A percentile compares a stretch with the other conserved stretches of the same genome.
phyloP scores from a whole-genome alignment of 2,329 filamentous ascomycete species.

The Chrysoporthe cubensis region DNA sequence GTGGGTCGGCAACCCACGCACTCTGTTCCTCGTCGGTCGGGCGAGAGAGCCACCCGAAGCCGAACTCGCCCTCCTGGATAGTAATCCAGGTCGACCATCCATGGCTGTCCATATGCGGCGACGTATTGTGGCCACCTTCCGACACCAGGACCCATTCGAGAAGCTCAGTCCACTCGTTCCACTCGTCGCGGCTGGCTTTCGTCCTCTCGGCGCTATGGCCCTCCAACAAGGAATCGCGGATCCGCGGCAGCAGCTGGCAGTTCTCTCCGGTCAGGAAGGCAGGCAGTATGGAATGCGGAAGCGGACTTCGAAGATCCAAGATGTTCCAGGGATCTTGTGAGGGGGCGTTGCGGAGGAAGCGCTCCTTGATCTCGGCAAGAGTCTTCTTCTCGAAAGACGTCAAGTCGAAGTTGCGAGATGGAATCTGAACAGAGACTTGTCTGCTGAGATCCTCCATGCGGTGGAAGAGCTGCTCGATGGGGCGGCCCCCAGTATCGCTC shows the following conservation, averaged over 20 bases:
- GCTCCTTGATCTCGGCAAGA: conserved; percentile 31
- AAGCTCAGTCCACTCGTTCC: conserved; percentile 40
- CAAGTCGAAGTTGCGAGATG: conserved; percentile 33
- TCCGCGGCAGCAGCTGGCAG: conserved; percentile 36
- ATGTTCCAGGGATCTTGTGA: conserved; percentile 36
- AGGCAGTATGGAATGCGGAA: conserved; percentile 35
- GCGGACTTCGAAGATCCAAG: conserved; percentile 35
- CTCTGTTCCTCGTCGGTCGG: conserved; percentile 34
- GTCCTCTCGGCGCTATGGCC: conserved; percentile 37
- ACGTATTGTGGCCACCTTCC: conserved; percentile 41
- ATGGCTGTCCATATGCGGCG: conserved; percentile 41
- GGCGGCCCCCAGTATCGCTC: conserved; percentile 30
- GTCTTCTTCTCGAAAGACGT: conserved; percentile 34
- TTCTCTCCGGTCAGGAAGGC: conserved; percentile 36
- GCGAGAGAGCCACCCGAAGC: conserved; percentile 39
- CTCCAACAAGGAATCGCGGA: conserved; percentile 43
- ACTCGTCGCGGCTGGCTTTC: conserved; percentile 35
- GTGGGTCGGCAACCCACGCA: conserved; percentile 35
- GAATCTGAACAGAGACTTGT: conserved; percentile 35
- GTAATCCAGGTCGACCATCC: conserved; percentile 42
- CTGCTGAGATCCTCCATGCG: conserved; percentile 37
- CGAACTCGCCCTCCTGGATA: conserved; percentile 38
- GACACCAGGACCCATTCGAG: conserved; percentile 39
- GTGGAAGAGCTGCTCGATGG: conserved; percentile 35
- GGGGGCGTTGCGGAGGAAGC: conserved; percentile 29